phyloP scores from a whole-genome alignment of 2,329 filamentous ascomycete genomes.

The Clonostachys solani region DNA sequence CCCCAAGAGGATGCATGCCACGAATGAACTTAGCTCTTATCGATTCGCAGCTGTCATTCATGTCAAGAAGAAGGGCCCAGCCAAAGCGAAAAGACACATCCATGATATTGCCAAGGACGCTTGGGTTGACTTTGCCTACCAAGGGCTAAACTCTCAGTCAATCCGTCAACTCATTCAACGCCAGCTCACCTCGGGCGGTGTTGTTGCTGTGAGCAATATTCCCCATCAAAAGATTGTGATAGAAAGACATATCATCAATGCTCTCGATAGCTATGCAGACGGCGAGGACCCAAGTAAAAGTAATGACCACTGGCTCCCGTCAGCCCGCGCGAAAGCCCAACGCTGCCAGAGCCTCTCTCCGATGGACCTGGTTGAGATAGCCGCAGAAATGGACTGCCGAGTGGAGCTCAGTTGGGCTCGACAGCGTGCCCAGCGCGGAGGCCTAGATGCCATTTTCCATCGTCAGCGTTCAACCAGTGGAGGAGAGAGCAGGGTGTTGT shows the following conservation, averaged over 20 bases:
- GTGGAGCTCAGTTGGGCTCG: constrained; percentile 40
- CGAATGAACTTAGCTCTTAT: constrained; percentile 15
- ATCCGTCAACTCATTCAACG: constrained; percentile 5
- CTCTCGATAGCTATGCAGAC: background rate
- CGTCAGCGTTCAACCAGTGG: constrained; percentile 17
- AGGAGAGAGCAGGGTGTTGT: constrained; percentile 5
- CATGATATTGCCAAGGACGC: background rate
- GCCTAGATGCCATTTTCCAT: constrained; percentile 21
- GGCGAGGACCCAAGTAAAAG: background rate
- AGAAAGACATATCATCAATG: constrained; percentile 11
- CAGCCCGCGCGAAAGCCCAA: background rate
- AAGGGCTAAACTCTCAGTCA: constrained; percentile 3
- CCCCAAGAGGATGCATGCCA: constrained; percentile 16
- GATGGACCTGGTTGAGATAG: constrained; percentile 11
- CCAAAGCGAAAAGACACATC: background rate
- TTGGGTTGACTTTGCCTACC: constrained; percentile 12
- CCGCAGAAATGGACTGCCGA: constrained; percentile 29
- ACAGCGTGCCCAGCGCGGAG: constrained; percentile 18
- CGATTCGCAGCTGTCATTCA: constrained; percentile 15
- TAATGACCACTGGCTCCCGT: constrained; percentile 5
- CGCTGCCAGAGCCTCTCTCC: constrained; percentile 4
- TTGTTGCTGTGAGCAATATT: constrained; percentile 15
- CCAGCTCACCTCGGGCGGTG: background rate
- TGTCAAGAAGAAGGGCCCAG: constrained; percentile 1
- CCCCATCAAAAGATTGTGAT: constrained; percentile 21